Evolutionary conservation across 257 asterid species (phyloP).

Genomic region (Perilla frutescens): DNA sequence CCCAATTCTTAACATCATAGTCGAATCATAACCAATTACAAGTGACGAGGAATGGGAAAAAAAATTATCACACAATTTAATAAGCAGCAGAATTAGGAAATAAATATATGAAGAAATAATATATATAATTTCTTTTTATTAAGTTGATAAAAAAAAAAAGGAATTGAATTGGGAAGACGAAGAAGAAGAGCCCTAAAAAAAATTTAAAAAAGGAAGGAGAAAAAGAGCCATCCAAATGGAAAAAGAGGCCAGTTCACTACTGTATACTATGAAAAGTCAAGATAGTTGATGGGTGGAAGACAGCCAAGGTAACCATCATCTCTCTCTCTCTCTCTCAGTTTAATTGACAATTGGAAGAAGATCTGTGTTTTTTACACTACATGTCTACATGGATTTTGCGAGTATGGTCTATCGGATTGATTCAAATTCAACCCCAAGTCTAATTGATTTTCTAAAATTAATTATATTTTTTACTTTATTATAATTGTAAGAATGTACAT

Average conservation of each 20-base stretch:
- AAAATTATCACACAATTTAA: neutral
- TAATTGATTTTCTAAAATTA: too few relatives aligned
- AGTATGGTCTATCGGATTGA: too few relatives aligned
- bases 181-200: neutral
- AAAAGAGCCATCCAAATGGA: neutral
- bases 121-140: neutral
- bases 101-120: neutral
- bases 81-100: too few relatives aligned
- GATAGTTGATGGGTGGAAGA: slow-evolving; percentile 24
- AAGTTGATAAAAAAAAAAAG: neutral
- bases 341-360: slow-evolving; percentile 2
- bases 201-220: neutral
- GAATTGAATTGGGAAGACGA: neutral
- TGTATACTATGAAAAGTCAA: neutral
- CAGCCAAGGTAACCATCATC: neutral
- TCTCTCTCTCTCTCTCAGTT: neutral
- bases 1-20: neutral
- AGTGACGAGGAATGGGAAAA: neutral
- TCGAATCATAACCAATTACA: neutral
- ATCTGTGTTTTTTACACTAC: neutral
- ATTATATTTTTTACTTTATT: too few relatives aligned
- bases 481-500: too few relatives aligned
- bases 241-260: too few relatives aligned
- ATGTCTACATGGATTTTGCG: too few relatives aligned
- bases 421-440: too few relatives aligned